Evolutionary conservation across 768 basidiomycete genomes (phyloP).

Genomic region (Cystofilobasidium ferigula): DNA sequence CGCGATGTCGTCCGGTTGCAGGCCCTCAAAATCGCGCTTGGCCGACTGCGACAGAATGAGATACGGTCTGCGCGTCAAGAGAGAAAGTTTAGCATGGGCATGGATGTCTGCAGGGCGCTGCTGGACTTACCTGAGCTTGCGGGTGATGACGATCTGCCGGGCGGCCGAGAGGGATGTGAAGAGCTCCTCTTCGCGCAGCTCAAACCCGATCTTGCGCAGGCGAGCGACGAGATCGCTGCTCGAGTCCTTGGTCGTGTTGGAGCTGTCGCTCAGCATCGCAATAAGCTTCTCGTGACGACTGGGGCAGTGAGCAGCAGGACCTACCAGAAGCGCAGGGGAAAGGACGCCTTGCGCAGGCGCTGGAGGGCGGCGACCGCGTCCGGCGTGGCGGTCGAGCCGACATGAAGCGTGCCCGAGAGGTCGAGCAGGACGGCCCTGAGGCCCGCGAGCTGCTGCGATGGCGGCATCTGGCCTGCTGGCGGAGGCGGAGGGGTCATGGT

Average conservation of each 20-base stretch:
- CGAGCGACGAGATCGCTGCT: conserved; percentile 42
- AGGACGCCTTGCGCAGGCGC: conserved; percentile 33
- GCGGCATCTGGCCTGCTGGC: too few relatives aligned
- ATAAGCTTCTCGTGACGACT: not conserved
- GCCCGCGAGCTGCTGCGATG: not conserved
- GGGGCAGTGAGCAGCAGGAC: conserved; percentile 14
- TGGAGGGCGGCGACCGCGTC: conserved; percentile 45
- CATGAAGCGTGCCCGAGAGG: conserved; percentile 56
- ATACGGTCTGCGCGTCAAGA: conserved; percentile 43
- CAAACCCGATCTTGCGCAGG: conserved; percentile 47
- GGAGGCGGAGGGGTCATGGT: too few relatives aligned
- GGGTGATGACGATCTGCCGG: conserved; percentile 39
- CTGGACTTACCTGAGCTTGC: conserved; percentile 40
- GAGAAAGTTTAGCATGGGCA: too few relatives aligned
- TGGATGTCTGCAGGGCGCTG: too few relatives aligned
- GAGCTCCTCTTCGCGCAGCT: conserved; percentile 43
- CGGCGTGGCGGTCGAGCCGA: conserved; percentile 46
- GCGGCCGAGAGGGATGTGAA: conserved; percentile 59
- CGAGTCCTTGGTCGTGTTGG: conserved; percentile 61
- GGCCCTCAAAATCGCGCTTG: conserved; percentile 37
- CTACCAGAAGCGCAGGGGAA: conserved; percentile 43
- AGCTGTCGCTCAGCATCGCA: conserved; percentile 40
- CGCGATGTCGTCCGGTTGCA: conserved; percentile 28
- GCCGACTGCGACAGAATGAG: conserved; percentile 48
- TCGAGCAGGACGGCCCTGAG: conserved; percentile 49